Base-by-base conservation (phyloP, 768 basidiomycete genomes). In the Phlebiopsis gigantea region DNA sequence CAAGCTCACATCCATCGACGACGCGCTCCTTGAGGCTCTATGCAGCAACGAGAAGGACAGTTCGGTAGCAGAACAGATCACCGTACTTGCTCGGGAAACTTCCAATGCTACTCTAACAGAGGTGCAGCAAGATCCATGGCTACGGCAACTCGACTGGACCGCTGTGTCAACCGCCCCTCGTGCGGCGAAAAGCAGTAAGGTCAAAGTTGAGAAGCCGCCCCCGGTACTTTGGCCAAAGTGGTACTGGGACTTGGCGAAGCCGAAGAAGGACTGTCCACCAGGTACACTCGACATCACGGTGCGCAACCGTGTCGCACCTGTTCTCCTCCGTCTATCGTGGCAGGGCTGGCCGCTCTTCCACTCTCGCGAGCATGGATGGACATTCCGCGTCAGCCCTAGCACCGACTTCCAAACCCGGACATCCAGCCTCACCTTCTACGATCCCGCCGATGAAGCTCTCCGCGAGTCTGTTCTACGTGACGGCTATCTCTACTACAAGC, bases 351-450 rank as follows among this genome's bases (percentile, higher is more conserved):
- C 97, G 0, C 77, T 99, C 12, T 84, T 90, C 63, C 76, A 88
- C 68, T 94, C 92, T 5, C 84, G 87, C 42, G 81, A 92, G 66
- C 86, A 95, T 65, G 95, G 93, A 0, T 99, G 95, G 95, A 82
- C 82, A 2, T 98, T 88, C 70, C 88, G 93, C 26, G 88, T 97
- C 2, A 80, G 75, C 0, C 60, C 59, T 19, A 65, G 71, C 29
- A 69, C 70, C 3, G 67, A 76, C 22, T 81, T 81, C 63, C 62
- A 73, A 53, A 77, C 78, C 8, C 70, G 81, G 64, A 50, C 2
- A 54, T 44, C 15, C 6, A 63, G 9, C 56, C 68, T 8, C n/a
- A 46, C 46, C n/a, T 66, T 94, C 71, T 76, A 79, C 45, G 80
- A 88, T 44, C 74, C 79, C 4, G 80, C 77, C 0, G 92, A 95